Base-by-base conservation (phyloP, 208 protist species). In the Chromosphaera perkinsii region DNA sequence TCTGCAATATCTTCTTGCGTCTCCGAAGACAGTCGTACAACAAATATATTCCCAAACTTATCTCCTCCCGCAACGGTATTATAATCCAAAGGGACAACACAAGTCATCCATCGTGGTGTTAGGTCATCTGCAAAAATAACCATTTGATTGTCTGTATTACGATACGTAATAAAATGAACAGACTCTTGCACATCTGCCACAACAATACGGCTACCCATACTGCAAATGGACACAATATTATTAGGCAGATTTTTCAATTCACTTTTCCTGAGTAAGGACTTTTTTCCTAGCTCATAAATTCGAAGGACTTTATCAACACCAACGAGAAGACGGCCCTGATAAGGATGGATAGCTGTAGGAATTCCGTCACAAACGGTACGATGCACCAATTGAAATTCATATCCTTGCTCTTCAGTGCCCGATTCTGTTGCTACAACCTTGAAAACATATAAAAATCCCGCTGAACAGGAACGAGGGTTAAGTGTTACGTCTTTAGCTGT, bases 41-140 rank as follows among this genome's bases (percentile, higher is more conserved):
- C 57, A 54, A 81, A 88, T 27, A 94, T 51, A 62, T 91, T 92
- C 29, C 90, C 90, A 74, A 94, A 91, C 71, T 91, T 91, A 75
- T 94, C 88, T 10, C 66, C 76, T 12, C 63, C 85, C 2, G 75
- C 81, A n/a, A 93, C 70, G 0, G 89, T 92, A 69, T 87, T 57
- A 58, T 88, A 88, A 74, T 94, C 90, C 3, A 94, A 33, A 33
- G 76, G 49, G 22, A 22, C 36, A 2, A 31, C 43, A 0, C 56
- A 31, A 0, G 82, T 88, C 9, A 85, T 20, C 80, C 79, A 90
- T 7, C 87, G 74, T 35, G 89, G 90, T 20, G 52, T 32, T 7
- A 76, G 77, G 67, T 90, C 83, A 66, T 94, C 90, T 9, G 88
- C 89, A 69, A 91, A 91, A 20, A 93, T 66, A 43, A 63, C 54